Base-by-base conservation (phyloP, 2,329 filamentous ascomycete genomes). In the Chaetomiaceae sp. region DNA sequence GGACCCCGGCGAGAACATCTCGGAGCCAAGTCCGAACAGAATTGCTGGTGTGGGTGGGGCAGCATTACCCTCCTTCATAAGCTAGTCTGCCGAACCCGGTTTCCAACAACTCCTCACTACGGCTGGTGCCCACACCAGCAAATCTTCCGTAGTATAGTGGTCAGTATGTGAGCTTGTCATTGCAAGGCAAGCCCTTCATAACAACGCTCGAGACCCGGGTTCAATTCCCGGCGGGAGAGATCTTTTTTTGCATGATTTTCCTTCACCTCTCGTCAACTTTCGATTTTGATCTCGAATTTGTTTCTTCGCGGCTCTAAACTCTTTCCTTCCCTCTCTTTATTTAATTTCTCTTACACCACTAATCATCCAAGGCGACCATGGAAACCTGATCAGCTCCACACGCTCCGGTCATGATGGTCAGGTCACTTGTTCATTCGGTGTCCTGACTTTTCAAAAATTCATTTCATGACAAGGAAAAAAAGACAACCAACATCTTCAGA, bases 101-200 rank as follows among this genome's bases (percentile, higher is more conserved):
- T 20, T 19, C 23, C 39, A 23, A 49, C 47, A 43, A 13, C 33
- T 37, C 38, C 38, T 42, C 52, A 17, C 52, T 54, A 54, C 48
- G 35, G 44, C 52, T 44, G 39, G 48, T 48, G 48, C 20, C 20
- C 40, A 54, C 48, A 48, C 43, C 25, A 48, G 48, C 44, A 50
- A 51, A 20, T 54, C 44, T 51, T 51, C 52, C 52, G 48, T 54
- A 54, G 51, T 54, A 54, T 54, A 54, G 51, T 54, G 51, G 51
- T 54, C 42, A 54, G 51, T 54, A 54, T 54, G 51, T 50, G 47
- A 50, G 51, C 51, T 54, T 54, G 51, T 54, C 51, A 54, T 12
- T 27, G 25, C 25, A 27, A 27, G 25, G 25, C 38, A 8, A 20
- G 5, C 49, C 30, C 30, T 27, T 27, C 25, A 27, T 31, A 44